These are phyloP conservation scores for Lachancea waltii DNA, from an alignment of 805 yeast genomes.

Conservation along the genomic window DNA sequence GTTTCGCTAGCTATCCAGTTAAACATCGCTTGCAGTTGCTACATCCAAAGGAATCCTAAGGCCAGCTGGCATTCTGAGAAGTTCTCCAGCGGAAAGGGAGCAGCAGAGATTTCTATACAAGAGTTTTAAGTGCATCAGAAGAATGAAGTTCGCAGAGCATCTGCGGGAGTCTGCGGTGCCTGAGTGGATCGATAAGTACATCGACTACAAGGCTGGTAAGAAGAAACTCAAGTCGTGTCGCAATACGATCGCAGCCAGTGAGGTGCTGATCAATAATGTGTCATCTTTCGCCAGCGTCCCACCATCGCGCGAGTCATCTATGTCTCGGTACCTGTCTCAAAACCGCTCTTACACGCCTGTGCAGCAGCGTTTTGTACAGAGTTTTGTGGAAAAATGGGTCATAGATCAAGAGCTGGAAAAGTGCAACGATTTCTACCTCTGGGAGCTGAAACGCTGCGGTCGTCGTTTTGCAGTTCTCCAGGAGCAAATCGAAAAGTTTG, in stretches of 20 bases:
- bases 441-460: slow-evolving; percentile 26
- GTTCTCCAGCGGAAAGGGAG: not conserved
- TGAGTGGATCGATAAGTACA: slow-evolving; percentile 80
- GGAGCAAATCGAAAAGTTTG: slow-evolving; percentile 20
- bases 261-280: slow-evolving; percentile 7
- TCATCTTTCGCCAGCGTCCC: slow-evolving; percentile 1
- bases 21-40: too few species aligned
- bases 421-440: slow-evolving; percentile 30
- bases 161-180: slow-evolving; percentile 64
- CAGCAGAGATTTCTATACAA: not conserved
- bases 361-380: slow-evolving; percentile 17
- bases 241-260: slow-evolving; percentile 7
- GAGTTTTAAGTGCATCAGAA: not conserved
- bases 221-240: slow-evolving; percentile 32
- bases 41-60: too few species aligned
- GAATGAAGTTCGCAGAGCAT: slow-evolving; percentile 63
- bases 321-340: slow-evolving; percentile 1
- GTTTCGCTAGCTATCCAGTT: too few species aligned
- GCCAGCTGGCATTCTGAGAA: too few species aligned
- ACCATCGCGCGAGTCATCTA: not conserved
- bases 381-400: slow-evolving; percentile 31
- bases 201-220: slow-evolving; percentile 55
- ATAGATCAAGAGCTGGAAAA: slow-evolving; percentile 25
- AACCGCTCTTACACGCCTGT: slow-evolving; percentile 10
- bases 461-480: slow-evolving; percentile 21